A percentile compares a stretch with the other conserved stretches of the same genome.
phyloP scores from a whole-genome alignment of 2,329 filamentous ascomycete species.

The Paraphaeosphaeria minitans region DNA sequence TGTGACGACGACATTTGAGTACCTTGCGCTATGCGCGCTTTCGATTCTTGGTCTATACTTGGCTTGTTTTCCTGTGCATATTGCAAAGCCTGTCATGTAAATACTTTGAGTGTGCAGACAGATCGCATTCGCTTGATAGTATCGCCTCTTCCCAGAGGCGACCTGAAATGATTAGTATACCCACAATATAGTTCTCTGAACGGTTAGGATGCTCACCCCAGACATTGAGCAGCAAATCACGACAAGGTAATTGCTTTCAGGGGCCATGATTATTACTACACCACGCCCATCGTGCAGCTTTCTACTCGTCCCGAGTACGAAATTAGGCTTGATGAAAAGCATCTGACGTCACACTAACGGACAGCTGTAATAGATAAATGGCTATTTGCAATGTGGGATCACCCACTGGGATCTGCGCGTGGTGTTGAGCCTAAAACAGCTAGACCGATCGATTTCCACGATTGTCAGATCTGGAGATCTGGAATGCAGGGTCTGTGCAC shows the following conservation, averaged over 20 bases:
- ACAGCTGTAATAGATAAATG: not conserved
- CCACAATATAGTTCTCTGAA: not conserved
- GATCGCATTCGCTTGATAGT: not conserved
- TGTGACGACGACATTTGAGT: not conserved
- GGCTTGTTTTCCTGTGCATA: conserved; percentile 6
- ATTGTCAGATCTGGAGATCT: conserved; percentile 5
- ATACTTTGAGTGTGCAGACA: not conserved
- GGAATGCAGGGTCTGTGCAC: conserved; percentile 12
- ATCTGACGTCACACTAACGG: not conserved
- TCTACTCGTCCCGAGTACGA: not conserved
- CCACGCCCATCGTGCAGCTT: not conserved
- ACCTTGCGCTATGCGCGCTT: not conserved
- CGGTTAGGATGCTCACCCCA: not conserved
- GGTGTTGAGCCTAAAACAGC: not conserved
- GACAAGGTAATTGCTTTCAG: not conserved
- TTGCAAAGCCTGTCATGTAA: not conserved
- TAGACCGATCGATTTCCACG: conserved; percentile 5
- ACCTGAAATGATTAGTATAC: not conserved
- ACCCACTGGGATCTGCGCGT: not conserved
- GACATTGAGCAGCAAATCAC: not conserved
- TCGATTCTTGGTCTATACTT: conserved; percentile 5
- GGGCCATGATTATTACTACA: too few species aligned
- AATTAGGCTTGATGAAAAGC: not conserved
- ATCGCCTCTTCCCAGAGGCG: not conserved
- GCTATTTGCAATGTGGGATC: not conserved